These are phyloP conservation scores for Malus fusca DNA, from an alignment of 306 rosid genomes.

Conservation along the genomic window DNA sequence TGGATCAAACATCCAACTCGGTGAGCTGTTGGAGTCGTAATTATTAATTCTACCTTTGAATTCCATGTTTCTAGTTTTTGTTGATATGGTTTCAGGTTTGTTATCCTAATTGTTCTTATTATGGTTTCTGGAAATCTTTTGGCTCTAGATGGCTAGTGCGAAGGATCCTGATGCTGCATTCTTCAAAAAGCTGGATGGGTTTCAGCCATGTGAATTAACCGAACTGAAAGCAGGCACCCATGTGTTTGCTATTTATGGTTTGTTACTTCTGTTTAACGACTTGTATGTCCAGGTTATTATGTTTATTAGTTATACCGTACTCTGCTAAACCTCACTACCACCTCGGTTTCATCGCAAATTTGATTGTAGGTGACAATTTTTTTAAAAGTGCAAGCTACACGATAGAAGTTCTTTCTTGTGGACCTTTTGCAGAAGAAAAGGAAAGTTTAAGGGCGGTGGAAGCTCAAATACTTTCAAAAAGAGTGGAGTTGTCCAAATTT, in stretches of 20 bases:
- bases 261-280: conserved; percentile 5
- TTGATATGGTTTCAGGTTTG: not conserved
- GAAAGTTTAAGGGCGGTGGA: conserved; percentile 65
- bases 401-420: conserved; percentile 77
- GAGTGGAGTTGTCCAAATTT: conserved; percentile 88
- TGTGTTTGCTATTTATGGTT: conserved; percentile 91
- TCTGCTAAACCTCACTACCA: not conserved
- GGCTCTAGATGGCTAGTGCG: conserved; percentile 60
- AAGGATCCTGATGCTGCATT: conserved; percentile 96
- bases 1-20: conserved; percentile 71
- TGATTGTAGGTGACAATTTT: conserved; percentile 84
- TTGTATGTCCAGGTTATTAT: conserved; percentile 1
- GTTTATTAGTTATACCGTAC: conserved; percentile 13
- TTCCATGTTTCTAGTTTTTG: not conserved
- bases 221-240: conserved; percentile 95
- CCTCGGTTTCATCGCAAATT: conserved; percentile 6
- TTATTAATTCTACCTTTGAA: conserved; percentile 1
- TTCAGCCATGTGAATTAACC: conserved; percentile 87
- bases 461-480: conserved; percentile 73
- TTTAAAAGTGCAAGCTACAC: conserved; percentile 93
- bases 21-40: conserved; percentile 41
- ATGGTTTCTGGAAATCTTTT: conserved; percentile 25
- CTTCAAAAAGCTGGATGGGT: conserved; percentile 85
- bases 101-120: not conserved
- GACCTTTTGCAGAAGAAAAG: conserved; percentile 66